Evolutionary conservation across 495 filamentous ascomycete species (phyloP).

Genomic region (Parathielavia appendiculata): DNA sequence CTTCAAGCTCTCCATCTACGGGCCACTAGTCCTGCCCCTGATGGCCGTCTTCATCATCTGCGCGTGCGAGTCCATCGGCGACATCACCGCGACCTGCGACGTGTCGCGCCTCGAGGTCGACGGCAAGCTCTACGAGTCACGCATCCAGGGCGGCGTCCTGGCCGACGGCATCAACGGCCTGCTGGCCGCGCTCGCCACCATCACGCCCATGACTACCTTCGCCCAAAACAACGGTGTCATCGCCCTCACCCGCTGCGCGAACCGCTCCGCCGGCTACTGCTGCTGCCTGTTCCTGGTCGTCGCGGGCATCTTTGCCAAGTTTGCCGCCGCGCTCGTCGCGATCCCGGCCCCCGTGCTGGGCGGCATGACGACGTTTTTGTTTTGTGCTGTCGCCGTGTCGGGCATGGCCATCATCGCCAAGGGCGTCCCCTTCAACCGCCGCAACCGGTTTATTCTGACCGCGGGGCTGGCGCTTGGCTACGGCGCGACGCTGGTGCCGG

Average conservation of each 20-base stretch:
- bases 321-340: conserved; percentile 79
- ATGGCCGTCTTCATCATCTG: conserved; percentile 84
- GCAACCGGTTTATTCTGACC: conserved; percentile 84
- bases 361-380: conserved; percentile 92
- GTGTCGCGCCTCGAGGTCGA: conserved; percentile 81
- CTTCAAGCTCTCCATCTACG: conserved; percentile 75
- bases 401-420: conserved; percentile 80
- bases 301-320: conserved; percentile 89
- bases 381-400: conserved; percentile 76
- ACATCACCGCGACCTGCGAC: conserved; percentile 69
- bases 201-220: conserved; percentile 73
- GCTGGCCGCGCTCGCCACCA: conserved; percentile 75
- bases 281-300: conserved; percentile 74
- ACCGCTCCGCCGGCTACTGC: conserved; percentile 75
- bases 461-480: conserved; percentile 71
- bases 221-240: conserved; percentile 93
- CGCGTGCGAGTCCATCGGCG: conserved; percentile 85
- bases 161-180: conserved; percentile 82
- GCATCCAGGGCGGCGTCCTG: conserved; percentile 84
- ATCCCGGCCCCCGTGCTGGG: conserved; percentile 79
- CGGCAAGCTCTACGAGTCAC: conserved; percentile 74
- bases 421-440: conserved; percentile 67
- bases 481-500: conserved; percentile 75
- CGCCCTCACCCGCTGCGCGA: conserved; percentile 81
- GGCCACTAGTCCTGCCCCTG: conserved; percentile 75